Percentiles rank a stretch among this genome's conserved stretches.
phyloP scores from a whole-genome alignment of 2,329 filamentous ascomycete genomes.

The Zalaria sp. region DNA sequence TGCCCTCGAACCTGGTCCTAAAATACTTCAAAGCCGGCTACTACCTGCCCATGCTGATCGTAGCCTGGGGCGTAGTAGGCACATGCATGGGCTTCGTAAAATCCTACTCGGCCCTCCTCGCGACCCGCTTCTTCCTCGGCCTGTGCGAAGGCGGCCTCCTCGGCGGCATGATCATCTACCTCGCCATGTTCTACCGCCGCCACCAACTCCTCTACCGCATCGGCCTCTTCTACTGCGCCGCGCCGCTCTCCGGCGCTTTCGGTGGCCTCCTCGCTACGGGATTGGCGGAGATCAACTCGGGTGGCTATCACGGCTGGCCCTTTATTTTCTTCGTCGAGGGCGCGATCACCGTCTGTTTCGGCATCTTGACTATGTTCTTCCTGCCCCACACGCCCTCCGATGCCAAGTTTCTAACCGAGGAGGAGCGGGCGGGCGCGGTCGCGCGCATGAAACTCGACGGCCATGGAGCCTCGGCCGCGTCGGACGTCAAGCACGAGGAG shows the following conservation, averaged over 20 bases:
- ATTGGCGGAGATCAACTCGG: constrained; percentile 22
- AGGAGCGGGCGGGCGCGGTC: constrained; percentile 12
- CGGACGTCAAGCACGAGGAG: constrained; percentile 8
- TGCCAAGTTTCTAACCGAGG: constrained; percentile 21
- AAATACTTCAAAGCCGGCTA: constrained; percentile 23
- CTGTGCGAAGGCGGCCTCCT: constrained; percentile 27
- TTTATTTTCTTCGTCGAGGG: constrained; percentile 36
- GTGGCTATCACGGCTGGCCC: constrained; percentile 25
- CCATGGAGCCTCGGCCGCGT: constrained; percentile 7
- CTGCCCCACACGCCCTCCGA: constrained; percentile 38
- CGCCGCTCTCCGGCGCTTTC: constrained; percentile 23
- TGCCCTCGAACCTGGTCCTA: constrained; percentile 21
- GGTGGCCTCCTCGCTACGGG: constrained; percentile 29
- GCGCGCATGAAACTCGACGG: constrained; percentile 14
- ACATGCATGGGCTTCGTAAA: constrained; percentile 28
- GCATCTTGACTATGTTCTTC: constrained; percentile 39
- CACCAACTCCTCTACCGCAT: constrained; percentile 27
- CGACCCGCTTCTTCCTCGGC: constrained; percentile 25
- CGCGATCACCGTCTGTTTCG: constrained; percentile 40
- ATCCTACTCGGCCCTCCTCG: constrained; percentile 25
- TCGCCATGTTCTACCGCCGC: constrained; percentile 27
- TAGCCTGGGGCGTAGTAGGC: constrained; percentile 25
- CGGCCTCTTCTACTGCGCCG: constrained; percentile 22
- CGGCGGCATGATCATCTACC: constrained; percentile 21
- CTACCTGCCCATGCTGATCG: constrained; percentile 25